phyloP scores from a whole-genome alignment of 495 filamentous ascomycete genomes.

The Hypoxylon rickii region DNA sequence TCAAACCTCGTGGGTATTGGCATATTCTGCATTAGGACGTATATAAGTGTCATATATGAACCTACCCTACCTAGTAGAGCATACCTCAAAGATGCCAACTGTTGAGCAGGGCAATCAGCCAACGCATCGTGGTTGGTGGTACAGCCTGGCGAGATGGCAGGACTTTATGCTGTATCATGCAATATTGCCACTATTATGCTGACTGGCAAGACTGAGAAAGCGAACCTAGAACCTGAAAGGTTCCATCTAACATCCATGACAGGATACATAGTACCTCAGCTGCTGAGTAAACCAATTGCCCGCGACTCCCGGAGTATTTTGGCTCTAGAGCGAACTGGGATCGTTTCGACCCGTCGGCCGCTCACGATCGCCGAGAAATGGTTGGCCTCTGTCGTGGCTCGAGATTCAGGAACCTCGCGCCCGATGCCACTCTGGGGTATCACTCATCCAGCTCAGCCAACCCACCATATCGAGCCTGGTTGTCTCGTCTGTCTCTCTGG shows the following conservation, averaged over 20 bases:
- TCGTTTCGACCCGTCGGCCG: conserved; percentile 9
- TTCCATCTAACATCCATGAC: too few species aligned
- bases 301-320: conserved; percentile 21
- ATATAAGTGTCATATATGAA: neutral
- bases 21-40: neutral
- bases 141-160: neutral
- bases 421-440: conserved; percentile 23
- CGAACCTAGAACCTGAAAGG: neutral
- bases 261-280: too few species aligned
- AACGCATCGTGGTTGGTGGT: conserved; percentile 14
- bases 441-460: neutral
- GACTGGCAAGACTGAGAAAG: conserved; percentile 3
- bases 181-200: neutral
- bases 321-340: neutral
- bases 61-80: neutral
- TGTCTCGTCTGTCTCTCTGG: too few species aligned
- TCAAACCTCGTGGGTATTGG: neutral
- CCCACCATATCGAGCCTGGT: conserved; percentile 21
- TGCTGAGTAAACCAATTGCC: neutral
- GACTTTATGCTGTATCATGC: neutral
- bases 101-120: neutral
- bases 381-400: conserved; percentile 20
- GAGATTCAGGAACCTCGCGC: conserved; percentile 34
- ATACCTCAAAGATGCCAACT: neutral
- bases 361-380: conserved; percentile 11